Conservation (phyloP, 192 early-diverging fungal species). For the Coemansia sp. region DNA sequence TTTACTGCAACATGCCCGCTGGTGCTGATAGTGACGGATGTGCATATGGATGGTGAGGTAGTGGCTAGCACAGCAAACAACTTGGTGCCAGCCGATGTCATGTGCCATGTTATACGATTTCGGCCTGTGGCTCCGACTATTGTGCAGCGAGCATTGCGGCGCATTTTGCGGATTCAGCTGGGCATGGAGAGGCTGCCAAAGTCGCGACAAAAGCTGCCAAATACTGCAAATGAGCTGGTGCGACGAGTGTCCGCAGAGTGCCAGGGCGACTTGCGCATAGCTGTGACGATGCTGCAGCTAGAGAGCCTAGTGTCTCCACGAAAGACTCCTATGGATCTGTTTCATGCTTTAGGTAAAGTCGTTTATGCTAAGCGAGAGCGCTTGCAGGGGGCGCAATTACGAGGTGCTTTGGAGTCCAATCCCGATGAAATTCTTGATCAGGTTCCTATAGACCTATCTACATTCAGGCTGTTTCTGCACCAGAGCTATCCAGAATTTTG, state of each 20-base stretch:
- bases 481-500: constrained; percentile 59
- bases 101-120: constrained; percentile 51
- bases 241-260: constrained; percentile 34
- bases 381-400: background rate
- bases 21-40: constrained; percentile 46
- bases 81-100: constrained; percentile 9
- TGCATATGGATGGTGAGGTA: constrained; percentile 37
- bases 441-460: constrained; percentile 55
- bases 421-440: constrained; percentile 51
- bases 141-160: constrained; percentile 57
- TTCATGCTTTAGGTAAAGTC: constrained; percentile 65
- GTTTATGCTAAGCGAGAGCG: constrained; percentile 57
- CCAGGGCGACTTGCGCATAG: constrained; percentile 59
- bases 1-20: constrained; percentile 32
- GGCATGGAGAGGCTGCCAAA: constrained; percentile 1
- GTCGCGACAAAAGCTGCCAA: background rate
- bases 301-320: constrained; percentile 15
- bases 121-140: constrained; percentile 65
- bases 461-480: constrained; percentile 58
- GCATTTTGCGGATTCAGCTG: constrained; percentile 32
- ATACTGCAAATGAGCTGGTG: background rate
- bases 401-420: constrained; percentile 29
- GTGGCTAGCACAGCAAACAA: constrained; percentile 26
- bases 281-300: constrained; percentile 59
- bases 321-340: constrained; percentile 52